Conservation (phyloP, 208 protist genomes). For the Acanthamoeba lenticulata region DNA sequence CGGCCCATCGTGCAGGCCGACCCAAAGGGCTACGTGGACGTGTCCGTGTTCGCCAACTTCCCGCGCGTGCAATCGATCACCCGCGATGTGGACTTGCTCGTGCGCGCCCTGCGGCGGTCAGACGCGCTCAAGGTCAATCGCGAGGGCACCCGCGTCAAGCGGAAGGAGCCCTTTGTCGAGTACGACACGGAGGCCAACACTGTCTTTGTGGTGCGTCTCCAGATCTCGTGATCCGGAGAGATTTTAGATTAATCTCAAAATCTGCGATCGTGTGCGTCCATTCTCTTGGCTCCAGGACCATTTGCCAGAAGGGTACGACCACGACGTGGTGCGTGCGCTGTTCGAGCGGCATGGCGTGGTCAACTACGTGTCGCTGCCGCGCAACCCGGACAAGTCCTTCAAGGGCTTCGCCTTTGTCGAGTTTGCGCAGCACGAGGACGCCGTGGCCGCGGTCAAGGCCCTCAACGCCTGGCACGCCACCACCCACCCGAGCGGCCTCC, state of each 20-base stretch:
- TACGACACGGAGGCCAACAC: conserved; percentile 34
- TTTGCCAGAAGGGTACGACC: neutral
- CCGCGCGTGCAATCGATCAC: neutral
- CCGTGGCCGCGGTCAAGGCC: neutral
- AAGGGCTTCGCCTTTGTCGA: conserved; percentile 56
- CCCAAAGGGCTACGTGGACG: conserved; percentile 33
- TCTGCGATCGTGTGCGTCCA: neutral
- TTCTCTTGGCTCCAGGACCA: neutral
- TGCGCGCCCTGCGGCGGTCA: neutral
- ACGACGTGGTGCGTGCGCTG: neutral
- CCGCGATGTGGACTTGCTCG: neutral
- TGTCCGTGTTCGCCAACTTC: conserved; percentile 40
- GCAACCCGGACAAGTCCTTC: conserved; percentile 10
- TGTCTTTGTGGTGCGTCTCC: conserved; percentile 4
- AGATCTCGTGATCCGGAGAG: too few relatives aligned
- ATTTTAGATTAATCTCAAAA: too few relatives aligned
- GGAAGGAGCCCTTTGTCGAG: neutral
- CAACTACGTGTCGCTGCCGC: conserved; percentile 4
- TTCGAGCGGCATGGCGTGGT: neutral
- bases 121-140: neutral
- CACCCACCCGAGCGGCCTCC: neutral
- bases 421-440: neutral
- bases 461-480: conserved; percentile 15
- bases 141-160: neutral
- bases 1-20: conserved; percentile 26